Conservation (phyloP, 192 early-diverging fungal genomes). For the Martensiomyces pterosporus region DNA sequence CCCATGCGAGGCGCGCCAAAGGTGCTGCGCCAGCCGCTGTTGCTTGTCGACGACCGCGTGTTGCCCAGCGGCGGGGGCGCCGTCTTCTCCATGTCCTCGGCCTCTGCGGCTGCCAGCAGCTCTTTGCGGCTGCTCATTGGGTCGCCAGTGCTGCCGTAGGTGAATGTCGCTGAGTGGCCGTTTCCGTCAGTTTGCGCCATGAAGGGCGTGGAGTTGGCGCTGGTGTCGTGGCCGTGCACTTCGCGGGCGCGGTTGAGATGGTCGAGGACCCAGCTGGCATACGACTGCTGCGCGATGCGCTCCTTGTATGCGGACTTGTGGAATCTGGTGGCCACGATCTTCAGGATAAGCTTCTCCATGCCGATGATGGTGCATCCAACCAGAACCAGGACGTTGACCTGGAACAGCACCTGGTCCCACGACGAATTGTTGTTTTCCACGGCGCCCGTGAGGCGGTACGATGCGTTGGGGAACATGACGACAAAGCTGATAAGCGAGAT, state of each 20-base stretch:
- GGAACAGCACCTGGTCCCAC: conserved; percentile 55
- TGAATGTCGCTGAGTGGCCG: conserved; percentile 31
- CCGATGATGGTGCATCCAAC: conserved; percentile 51
- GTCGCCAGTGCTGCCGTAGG: conserved; percentile 5
- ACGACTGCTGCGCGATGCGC: conserved; percentile 56
- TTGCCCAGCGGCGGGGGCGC: conserved; percentile 27
- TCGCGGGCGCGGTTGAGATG: conserved; percentile 54
- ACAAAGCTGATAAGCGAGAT: conserved; percentile 52
- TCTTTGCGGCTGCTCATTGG: conserved; percentile 35
- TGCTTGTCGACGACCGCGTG: conserved; percentile 18
- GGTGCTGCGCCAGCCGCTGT: conserved; percentile 31
- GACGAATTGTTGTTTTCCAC: conserved; percentile 27
- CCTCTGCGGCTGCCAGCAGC: conserved; percentile 13
- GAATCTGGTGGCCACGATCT: conserved; percentile 63
- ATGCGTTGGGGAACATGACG: conserved; percentile 51
- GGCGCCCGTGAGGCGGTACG: conserved; percentile 44
- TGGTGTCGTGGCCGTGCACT: background rate
- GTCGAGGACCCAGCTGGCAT: conserved; percentile 58
- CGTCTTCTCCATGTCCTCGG: too few species aligned
- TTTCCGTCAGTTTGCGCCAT: conserved; percentile 11
- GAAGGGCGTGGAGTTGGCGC: conserved; percentile 17
- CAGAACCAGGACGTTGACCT: conserved; percentile 50
- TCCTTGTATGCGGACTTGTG: conserved; percentile 63
- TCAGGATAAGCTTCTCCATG: conserved; percentile 59
- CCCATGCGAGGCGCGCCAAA: too few species aligned